Percentiles rank a stretch among this genome's conserved stretches.
Evolutionary conservation across 768 basidiomycete species (phyloP).

Genomic region (Boletus vinaceobasis): DNA sequence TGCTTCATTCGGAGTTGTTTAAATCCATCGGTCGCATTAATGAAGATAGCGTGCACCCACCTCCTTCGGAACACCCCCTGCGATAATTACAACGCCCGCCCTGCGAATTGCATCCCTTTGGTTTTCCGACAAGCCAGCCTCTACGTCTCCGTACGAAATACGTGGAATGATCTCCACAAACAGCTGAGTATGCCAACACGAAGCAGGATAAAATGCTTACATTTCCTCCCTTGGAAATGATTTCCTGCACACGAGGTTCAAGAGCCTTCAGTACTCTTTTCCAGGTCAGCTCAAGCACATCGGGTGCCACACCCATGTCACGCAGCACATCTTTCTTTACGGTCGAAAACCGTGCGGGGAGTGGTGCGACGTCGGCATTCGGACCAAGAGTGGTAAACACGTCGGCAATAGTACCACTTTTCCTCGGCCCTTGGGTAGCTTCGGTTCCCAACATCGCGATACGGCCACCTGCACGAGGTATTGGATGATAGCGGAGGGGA

Average conservation of each 20-base stretch:
- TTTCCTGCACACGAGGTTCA: slow-evolving; percentile 43
- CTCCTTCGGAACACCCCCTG: slow-evolving; percentile 53
- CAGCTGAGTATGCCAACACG: not conserved
- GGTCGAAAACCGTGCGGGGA: slow-evolving; percentile 56
- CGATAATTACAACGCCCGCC: slow-evolving; percentile 55
- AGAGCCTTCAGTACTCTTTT: slow-evolving; percentile 50
- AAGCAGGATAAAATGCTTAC: slow-evolving; percentile 31
- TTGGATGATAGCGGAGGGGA: not conserved
- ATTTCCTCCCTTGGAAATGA: slow-evolving; percentile 43
- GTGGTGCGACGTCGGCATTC: slow-evolving; percentile 33
- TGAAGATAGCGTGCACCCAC: slow-evolving; percentile 28
- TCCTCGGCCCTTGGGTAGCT: slow-evolving; percentile 12
- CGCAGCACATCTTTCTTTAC: slow-evolving; percentile 56
- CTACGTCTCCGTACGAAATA: slow-evolving; percentile 43
- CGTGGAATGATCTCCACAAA: slow-evolving; percentile 48
- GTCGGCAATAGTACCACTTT: slow-evolving; percentile 41
- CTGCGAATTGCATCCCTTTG: slow-evolving; percentile 45
- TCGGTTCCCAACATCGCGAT: slow-evolving; percentile 12
- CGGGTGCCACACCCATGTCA: slow-evolving; percentile 27
- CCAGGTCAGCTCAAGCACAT: slow-evolving; percentile 48
- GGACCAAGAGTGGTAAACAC: slow-evolving; percentile 46
- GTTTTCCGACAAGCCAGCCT: slow-evolving; percentile 44
- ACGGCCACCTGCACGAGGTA: not conserved
- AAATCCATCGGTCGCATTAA: not conserved
- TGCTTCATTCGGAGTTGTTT: slow-evolving; percentile 35